Base-by-base conservation (phyloP, 176 grass and related monocot genomes). In the bread wheat (Triticum aestivum) region DNA sequence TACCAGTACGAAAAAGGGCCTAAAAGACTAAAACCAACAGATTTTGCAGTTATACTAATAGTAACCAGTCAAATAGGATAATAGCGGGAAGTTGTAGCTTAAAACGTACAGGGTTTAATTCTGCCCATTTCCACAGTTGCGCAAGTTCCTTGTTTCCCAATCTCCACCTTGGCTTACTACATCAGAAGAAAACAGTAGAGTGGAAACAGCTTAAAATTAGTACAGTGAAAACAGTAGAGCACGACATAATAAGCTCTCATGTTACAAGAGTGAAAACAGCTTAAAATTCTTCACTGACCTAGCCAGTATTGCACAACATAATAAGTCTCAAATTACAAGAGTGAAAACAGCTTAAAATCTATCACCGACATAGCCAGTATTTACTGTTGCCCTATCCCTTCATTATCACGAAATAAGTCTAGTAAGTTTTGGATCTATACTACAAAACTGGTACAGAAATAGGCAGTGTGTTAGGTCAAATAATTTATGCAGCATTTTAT, bases 121-220 rank as follows among this genome's bases (percentile, higher is more conserved):
- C 96, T 45, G 93, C 94, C 96, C 93, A 96, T 88, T 94, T 98
- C 96, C 93, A 98, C 65, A 98, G 79, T 64, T 98, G 93, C n/a
- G 88, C 84, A 39, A 98, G 79, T 61, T 96, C 96, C 86, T 98
- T 98, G 88, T 92, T 98, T 80, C 96, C 93, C 66, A 98, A 76
- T 86, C 90, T 96, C 96, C 91, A 94, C 71, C 89, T 94, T 65
- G 88, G 86, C 68, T 94, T 98, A 38, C 96, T 98, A 87, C 54
- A 91, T 68, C n/a, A 63, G 49, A 70, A 62, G 13, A 82, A 75
- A 73, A 58, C n/a, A 61, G 78, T 9, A 72, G 33, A 59, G 20
- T 26, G 26, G 18, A 75, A 76, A 34, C 30, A 38, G 52, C 51
- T 54, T 18, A 18, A 54, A 18, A 18, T 54, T 54, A 61, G 78